A percentile compares a stretch with the other conserved stretches of the same genome.
These are phyloP conservation scores for Cenchrus purpureus DNA, from an alignment of 176 grass and related monocot genomes.

Conservation along the genomic window DNA sequence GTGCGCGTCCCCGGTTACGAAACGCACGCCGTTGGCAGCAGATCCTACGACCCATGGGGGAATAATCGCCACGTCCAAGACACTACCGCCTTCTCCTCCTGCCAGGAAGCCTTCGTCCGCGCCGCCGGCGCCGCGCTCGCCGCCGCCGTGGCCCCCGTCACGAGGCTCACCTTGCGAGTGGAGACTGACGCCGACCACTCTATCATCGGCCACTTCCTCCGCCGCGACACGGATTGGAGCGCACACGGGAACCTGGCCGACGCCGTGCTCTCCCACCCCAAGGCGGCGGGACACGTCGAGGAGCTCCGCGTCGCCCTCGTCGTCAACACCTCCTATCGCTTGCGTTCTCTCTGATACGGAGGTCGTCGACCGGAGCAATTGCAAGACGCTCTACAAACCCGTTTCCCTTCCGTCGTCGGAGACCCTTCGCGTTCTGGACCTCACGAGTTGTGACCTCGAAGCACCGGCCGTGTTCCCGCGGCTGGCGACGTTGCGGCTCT, in stretches of 20 bases:
- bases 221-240: too few species aligned
- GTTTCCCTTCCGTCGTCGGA: not conserved
- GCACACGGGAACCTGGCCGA: not conserved
- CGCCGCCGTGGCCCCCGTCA: not conserved
- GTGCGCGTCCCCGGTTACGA: not conserved
- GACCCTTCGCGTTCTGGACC: conserved; percentile 15
- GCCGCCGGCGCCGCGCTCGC: not conserved
- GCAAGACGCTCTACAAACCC: too few species aligned
- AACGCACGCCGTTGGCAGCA: not conserved
- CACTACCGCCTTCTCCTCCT: not conserved
- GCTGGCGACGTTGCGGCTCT: not conserved
- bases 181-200: not conserved
- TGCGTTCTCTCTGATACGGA: too few species aligned
- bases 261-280: not conserved
- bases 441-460: not conserved
- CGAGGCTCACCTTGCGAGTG: not conserved
- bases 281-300: not conserved
- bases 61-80: too few species aligned
- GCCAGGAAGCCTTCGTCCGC: not conserved
- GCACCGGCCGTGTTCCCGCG: not conserved
- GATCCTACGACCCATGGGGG: too few species aligned
- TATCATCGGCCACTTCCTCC: not conserved
- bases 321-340: fast-evolving
- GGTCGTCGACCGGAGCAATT: too few species aligned
- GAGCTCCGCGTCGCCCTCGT: not conserved